Evolutionary conservation across 306 rosid genomes (phyloP), one percentile per base, ranked within the genome.

Genomic region (Ceratonia siliqua): DNA sequence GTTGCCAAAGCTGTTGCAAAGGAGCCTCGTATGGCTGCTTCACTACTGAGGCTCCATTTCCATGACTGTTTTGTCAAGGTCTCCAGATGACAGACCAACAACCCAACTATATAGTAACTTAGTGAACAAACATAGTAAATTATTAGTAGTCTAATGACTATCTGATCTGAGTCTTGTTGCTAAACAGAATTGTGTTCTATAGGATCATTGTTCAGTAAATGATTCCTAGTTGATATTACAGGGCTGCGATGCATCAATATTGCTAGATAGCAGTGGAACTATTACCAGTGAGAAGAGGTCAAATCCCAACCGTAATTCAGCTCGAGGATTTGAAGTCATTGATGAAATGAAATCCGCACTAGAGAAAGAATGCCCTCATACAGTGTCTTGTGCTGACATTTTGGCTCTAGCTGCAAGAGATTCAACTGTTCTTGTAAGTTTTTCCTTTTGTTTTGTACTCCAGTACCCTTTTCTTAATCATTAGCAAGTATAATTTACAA

Each of bases 61-160:
- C 98, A 94, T 71, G 98, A 94, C 20, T 94, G 98, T 35, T 94
- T 94, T 78, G 98, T 91, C 61, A 70, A 94, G 98, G 98, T 90
- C 36, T 54, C 10, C 57, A 58, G 39, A 43, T 48, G 4, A 56
- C 66, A 56, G 8, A 10, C 17, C 45, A 52, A 49, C 45, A 59
- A 49, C 56, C 17, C 68, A 27, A 9, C 27, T 32, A 49, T 28
- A 49, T 27, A 1, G 15, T 39, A 18, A 36, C 43, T 49, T 30
- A 11, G 27, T 41, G 32, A 67, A 28, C 20, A 15, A 17, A 59
- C 42, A 48, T 8, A 25, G 24, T 54, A 49, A 20, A 20, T 43
- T 68, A 49, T 39, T 72, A 61, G 7, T 49, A 45, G 42, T 62
- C 53, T n/a, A 65, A 27, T 39, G 50, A 46, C 43, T 14, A 18